Percentiles rank a stretch among this genome's conserved stretches.
These are phyloP conservation scores for Calocybe indica DNA, from an alignment of 768 basidiomycete genomes.

Conservation along the genomic window DNA sequence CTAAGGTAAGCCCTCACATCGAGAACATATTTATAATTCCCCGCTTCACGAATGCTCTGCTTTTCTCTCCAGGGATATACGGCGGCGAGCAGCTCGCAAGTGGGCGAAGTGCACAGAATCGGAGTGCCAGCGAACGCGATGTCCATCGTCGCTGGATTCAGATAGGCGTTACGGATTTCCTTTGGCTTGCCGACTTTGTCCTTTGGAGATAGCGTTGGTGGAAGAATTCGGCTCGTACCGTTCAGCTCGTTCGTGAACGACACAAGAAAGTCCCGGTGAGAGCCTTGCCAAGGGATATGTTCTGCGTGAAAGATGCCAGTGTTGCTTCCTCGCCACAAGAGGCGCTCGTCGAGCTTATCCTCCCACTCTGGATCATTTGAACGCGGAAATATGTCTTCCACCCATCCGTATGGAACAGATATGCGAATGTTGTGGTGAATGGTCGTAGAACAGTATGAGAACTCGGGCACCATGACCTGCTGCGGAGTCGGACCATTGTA, in stretches of 20 bases:
- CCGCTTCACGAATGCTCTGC: constrained; percentile 42
- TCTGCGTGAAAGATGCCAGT: constrained; percentile 52
- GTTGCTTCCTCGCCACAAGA: constrained; percentile 72
- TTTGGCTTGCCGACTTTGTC: constrained; percentile 29
- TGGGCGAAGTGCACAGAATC: constrained; percentile 31
- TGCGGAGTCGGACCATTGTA: constrained; percentile 40
- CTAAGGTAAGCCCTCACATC: no score
- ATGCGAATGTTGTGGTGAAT: constrained; percentile 54
- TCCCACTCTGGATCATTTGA: constrained; percentile 59
- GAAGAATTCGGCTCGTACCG: constrained; percentile 33
- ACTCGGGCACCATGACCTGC: constrained; percentile 38
- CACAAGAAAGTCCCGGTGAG: constrained; percentile 47
- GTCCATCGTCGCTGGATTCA: constrained; percentile 57
- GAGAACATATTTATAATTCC: constrained; percentile 54
- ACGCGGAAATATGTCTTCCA: constrained; percentile 32
- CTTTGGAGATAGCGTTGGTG: constrained; percentile 17
- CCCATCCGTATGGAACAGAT: constrained; percentile 42
- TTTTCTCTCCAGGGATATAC: constrained; percentile 44
- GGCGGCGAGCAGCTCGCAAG: constrained; percentile 37
- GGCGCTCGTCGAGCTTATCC: constrained; percentile 50
- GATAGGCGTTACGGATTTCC: constrained; percentile 25
- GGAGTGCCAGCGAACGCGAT: constrained; percentile 48
- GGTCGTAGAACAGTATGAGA: constrained; percentile 43
- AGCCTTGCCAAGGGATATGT: constrained; percentile 37
- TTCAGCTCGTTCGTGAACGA: constrained; percentile 32